phyloP scores from a whole-genome alignment of 257 asterid genomes.

The Ilex asprella region DNA sequence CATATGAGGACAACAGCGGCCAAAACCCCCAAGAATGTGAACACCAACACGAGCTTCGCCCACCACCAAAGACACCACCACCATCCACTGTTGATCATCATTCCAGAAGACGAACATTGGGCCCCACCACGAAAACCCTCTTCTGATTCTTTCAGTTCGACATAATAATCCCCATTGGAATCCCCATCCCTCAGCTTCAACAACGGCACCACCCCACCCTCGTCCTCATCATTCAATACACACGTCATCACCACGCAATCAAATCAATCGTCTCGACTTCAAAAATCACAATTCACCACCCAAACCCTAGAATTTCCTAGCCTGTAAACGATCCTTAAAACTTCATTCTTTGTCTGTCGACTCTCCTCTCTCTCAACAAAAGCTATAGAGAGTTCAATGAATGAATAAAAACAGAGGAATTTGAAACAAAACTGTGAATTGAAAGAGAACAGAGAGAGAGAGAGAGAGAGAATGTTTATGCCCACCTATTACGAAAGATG shows the following conservation, averaged over 20 bases:
- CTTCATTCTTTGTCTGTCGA: no score
- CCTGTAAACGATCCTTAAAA: no score
- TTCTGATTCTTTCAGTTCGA: not conserved
- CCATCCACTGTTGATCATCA: constrained; percentile 17
- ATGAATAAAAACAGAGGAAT: no score
- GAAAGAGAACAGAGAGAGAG: no score
- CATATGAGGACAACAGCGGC: constrained; percentile 82
- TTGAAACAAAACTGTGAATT: no score
- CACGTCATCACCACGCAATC: not conserved
- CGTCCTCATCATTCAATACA: not conserved
- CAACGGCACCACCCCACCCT: not conserved
- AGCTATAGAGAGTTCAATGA: no score
- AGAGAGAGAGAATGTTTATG: no score
- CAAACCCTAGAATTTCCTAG: no score
- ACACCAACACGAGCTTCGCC: constrained; percentile 64
- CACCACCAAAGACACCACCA: constrained; percentile 83
- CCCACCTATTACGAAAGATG: no score
- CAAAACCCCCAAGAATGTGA: constrained; percentile 46
- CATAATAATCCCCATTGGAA: not conserved
- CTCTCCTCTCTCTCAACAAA: no score
- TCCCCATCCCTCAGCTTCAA: not conserved
- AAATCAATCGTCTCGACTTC: no score
- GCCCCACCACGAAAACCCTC: not conserved
- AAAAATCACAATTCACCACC: no score
- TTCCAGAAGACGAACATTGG: not conserved